phyloP scores from a whole-genome alignment of 2,329 filamentous ascomycete genomes.

The Aureobasidium sp. region DNA sequence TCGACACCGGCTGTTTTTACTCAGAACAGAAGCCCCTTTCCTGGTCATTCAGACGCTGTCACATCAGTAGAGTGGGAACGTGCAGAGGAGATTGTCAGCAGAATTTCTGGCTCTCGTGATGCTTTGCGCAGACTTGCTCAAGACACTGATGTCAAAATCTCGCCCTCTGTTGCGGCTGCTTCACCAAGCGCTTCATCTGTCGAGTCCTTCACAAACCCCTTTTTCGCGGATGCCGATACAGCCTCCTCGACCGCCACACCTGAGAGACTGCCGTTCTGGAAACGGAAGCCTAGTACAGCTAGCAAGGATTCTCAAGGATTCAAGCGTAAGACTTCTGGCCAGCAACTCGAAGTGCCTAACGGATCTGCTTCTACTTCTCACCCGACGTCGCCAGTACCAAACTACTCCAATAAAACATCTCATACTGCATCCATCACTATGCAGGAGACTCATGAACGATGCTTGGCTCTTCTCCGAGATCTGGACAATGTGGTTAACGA shows the following conservation, averaged over 20 bases:
- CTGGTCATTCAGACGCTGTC: not conserved
- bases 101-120: slow-evolving; percentile 81
- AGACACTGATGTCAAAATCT: slow-evolving; percentile 65
- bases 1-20: slow-evolving; percentile 2
- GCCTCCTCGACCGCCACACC: slow-evolving; percentile 13
- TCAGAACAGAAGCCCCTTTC: not conserved
- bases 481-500: slow-evolving; percentile 77
- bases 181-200: slow-evolving; percentile 16
- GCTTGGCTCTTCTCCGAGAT: slow-evolving; percentile 74
- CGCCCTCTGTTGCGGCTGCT: slow-evolving; percentile 28
- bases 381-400: slow-evolving; percentile 29
- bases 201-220: slow-evolving; percentile 22
- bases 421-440: slow-evolving; percentile 14
- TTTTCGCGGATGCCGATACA: slow-evolving; percentile 28
- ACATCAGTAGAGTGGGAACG: slow-evolving; percentile 64
- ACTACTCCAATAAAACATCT: slow-evolving; percentile 29
- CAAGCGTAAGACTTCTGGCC: slow-evolving; percentile 46
- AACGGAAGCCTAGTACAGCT: slow-evolving; percentile 64
- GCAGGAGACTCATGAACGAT: slow-evolving; percentile 69
- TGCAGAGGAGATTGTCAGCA: slow-evolving; percentile 77
- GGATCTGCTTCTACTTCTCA: slow-evolving; percentile 25
- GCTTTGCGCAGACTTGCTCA: slow-evolving; percentile 79
- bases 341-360: slow-evolving; percentile 42
- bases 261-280: slow-evolving; percentile 81
- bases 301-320: slow-evolving; percentile 36